Base-by-base conservation (phyloP, 306 rosid species). In the Medicago lupulina region DNA sequence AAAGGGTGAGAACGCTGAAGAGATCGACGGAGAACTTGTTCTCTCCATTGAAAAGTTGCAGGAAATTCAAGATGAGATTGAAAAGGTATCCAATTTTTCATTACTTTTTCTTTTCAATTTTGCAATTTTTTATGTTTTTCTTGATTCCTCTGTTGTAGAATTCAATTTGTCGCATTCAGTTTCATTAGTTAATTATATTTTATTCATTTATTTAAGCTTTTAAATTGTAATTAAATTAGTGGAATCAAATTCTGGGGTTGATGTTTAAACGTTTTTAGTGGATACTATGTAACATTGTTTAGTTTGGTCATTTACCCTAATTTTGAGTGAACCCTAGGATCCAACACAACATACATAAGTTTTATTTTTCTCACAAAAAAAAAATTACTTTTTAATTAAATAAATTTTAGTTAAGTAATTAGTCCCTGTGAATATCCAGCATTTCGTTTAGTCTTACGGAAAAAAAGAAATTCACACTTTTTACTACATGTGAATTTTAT, bases 31-130 rank as follows among this genome's bases (percentile, higher is more conserved):
- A 86, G 89, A 94, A 73, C 97, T 94, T 76, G 95, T 94, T 69
- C 87, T 89, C 68, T 88, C 95, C 68, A 89, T 92, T 62, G 97
- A 94, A 77, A 94, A 92, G 70, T 76, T 94, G 85, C 97, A 94
- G 91, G 97, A 92, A 85, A 86, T 92, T 75, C 98, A 92, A 84
- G 98, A 94, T 79, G 96, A 94, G 78, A 96, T 94, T 50, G 98
- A 94, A 82, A 92, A 92, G 96, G 98, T 94, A 25, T 2, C 13
- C 38, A 13, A 21, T n/a, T 44, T 31, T 50, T 63, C 9, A 15
- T 23, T 10, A 1, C 12, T 2, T 14, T 62, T 43, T 2, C 4
- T 8, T 23, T 41, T 39, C 59, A 54, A 54, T 51, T 51, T 40
- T 21, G 16, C 5, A 15, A 8, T 69, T 9, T 75, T 51, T 9